phyloP scores from a whole-genome alignment of 331 rosid species.

The Saraca asoca region DNA sequence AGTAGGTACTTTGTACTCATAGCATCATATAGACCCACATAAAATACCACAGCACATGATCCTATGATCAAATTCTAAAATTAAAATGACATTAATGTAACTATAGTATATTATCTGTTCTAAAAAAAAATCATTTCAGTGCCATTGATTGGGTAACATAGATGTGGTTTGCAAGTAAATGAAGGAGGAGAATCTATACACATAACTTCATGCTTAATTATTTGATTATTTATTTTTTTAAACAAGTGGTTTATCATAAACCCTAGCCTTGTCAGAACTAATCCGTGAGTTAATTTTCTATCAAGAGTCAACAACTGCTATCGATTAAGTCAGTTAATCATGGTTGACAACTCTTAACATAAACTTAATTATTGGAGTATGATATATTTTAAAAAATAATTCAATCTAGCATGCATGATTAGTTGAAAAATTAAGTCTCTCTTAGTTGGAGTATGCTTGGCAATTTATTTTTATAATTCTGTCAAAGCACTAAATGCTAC shows the following conservation, averaged over 20 bases:
- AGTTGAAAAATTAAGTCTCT: constrained; percentile 3
- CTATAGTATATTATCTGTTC: not conserved
- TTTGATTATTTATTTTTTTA: constrained; percentile 15
- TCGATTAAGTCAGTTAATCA: constrained; percentile 23
- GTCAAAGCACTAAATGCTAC: constrained; percentile 37
- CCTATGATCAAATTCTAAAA: not conserved
- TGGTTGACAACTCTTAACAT: constrained; percentile 25
- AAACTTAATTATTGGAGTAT: constrained; percentile 4
- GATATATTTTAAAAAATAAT: not conserved
- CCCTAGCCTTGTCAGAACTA: constrained; percentile 34
- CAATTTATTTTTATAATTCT: constrained; percentile 7
- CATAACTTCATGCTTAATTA: constrained; percentile 2
- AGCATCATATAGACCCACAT: not conserved
- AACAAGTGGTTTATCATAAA: constrained; percentile 35
- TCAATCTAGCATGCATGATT: constrained; percentile 23
- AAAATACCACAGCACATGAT: constrained; percentile 34
- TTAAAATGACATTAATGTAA: not conserved
- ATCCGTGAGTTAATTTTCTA: constrained; percentile 10
- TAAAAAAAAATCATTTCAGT: not conserved
- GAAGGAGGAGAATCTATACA: constrained; percentile 26
- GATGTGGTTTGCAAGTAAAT: constrained; percentile 37
- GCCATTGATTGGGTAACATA: constrained; percentile 30
- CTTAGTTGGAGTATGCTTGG: constrained; percentile 23
- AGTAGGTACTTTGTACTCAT: no score
- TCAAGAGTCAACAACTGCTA: not conserved